Conservation (phyloP, 306 rosid genomes). For the Dryas octopetala region DNA sequence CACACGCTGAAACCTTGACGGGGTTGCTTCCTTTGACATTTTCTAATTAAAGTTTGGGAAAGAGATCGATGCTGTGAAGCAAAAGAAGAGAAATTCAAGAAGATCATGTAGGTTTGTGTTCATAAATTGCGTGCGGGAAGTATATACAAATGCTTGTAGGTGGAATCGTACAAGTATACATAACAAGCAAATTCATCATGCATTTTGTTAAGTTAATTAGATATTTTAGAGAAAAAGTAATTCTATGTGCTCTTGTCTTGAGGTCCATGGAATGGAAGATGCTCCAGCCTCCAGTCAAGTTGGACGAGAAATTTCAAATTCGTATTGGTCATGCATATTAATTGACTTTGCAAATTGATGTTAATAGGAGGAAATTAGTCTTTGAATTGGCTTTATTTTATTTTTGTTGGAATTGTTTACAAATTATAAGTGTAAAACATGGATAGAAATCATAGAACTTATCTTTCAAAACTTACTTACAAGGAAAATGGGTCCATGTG, state of each 20-base stretch:
- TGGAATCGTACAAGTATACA: not conserved
- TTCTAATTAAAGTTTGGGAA: not conserved
- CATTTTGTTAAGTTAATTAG: not conserved
- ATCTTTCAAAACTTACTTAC: too few relatives aligned
- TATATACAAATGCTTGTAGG: not conserved
- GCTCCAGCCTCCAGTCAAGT: too few relatives aligned
- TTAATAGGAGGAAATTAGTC: not conserved
- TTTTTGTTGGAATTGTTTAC: too few relatives aligned
- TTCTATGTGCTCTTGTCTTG: not conserved
- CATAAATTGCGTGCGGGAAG: conserved; percentile 12
- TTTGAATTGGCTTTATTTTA: not conserved
- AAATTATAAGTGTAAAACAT: too few relatives aligned
- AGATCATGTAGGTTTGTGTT: not conserved
- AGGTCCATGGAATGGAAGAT: not conserved
- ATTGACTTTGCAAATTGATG: not conserved
- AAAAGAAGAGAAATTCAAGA: not conserved
- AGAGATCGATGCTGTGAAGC: not conserved
- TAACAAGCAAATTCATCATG: not conserved
- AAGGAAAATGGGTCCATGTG: too few relatives aligned
- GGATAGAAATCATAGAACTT: too few relatives aligned
- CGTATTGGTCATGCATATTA: not conserved
- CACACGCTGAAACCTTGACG: not conserved
- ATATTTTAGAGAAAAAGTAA: not conserved
- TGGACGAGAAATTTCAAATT: not conserved
- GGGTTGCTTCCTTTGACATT: not conserved